Conservation (phyloP, 805 yeast genomes). For the Myxozyma nipponensis region DNA sequence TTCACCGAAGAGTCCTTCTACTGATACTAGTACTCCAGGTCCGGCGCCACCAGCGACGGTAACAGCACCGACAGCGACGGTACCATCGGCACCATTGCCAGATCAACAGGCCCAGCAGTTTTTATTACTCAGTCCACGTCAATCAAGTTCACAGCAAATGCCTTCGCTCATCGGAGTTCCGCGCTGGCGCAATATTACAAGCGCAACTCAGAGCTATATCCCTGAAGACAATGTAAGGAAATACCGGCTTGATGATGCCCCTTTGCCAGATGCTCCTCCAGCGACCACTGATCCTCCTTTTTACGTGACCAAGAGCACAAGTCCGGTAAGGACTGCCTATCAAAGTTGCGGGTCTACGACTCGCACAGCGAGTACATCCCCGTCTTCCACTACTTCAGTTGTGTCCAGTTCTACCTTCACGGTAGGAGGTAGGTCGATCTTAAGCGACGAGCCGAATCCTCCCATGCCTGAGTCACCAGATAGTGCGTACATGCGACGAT, state of each 20-base stretch:
- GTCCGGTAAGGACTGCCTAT: not conserved
- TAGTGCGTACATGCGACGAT: too few species aligned
- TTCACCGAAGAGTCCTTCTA: too few species aligned
- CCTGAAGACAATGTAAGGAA: too few species aligned
- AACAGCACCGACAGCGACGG: not conserved
- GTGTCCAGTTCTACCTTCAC: conserved; percentile 1
- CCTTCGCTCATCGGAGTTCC: too few species aligned
- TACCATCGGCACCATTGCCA: not conserved
- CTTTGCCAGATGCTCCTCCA: not conserved
- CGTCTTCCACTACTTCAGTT: not conserved
- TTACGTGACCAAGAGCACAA: not conserved
- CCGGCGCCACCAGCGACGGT: not conserved
- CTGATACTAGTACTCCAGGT: too few species aligned
- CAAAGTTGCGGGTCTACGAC: not conserved
- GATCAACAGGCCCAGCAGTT: too few species aligned
- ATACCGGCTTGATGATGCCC: not conserved
- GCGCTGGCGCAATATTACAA: too few species aligned
- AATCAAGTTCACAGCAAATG: too few species aligned
- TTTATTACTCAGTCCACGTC: too few species aligned
- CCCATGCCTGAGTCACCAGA: too few species aligned
- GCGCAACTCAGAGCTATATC: too few species aligned
- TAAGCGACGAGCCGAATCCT: too few species aligned
- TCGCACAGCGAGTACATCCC: not conserved
- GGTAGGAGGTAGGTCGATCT: conserved; percentile 11
- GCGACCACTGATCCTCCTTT: not conserved